phyloP scores from a whole-genome alignment of 345 rosid genomes.

The Eucalyptus fibrosa region DNA sequence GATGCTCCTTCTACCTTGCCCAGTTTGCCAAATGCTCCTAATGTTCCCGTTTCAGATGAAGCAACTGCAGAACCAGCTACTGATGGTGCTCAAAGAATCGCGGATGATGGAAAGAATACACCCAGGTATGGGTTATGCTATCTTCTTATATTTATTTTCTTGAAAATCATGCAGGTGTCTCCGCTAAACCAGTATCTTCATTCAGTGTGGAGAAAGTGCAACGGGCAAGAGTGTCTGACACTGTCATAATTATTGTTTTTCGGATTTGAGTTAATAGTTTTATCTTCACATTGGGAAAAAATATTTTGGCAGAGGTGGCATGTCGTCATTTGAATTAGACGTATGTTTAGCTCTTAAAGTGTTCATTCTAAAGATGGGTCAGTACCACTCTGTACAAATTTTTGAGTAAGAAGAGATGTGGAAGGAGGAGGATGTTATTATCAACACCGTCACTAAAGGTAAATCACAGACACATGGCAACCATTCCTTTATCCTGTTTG shows the following conservation, averaged over 20 bases:
- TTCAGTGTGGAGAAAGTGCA: not conserved
- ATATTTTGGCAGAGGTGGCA: not conserved
- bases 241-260: not conserved
- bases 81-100: slow-evolving; percentile 12
- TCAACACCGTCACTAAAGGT: not conserved
- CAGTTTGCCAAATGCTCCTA: not conserved
- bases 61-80: slow-evolving; percentile 2
- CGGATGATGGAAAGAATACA: slow-evolving; percentile 9
- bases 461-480: not conserved
- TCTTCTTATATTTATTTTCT: not conserved
- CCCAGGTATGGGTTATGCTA: slow-evolving; percentile 17
- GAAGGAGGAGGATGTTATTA: not conserved
- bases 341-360: not conserved
- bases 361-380: not conserved
- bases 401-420: not conserved
- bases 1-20: slow-evolving; percentile 9
- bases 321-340: not conserved
- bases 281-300: not conserved
- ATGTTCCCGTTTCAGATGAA: slow-evolving; percentile 4
- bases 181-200: not conserved
- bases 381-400: not conserved
- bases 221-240: not conserved
- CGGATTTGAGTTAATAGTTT: not conserved
- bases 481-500: not conserved
- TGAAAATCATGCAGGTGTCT: not conserved